A percentile compares a stretch with the other conserved stretches of the same genome.
These are phyloP conservation scores for Lactarius hatsudake DNA, from an alignment of 768 basidiomycete species.

Conservation along the genomic window DNA sequence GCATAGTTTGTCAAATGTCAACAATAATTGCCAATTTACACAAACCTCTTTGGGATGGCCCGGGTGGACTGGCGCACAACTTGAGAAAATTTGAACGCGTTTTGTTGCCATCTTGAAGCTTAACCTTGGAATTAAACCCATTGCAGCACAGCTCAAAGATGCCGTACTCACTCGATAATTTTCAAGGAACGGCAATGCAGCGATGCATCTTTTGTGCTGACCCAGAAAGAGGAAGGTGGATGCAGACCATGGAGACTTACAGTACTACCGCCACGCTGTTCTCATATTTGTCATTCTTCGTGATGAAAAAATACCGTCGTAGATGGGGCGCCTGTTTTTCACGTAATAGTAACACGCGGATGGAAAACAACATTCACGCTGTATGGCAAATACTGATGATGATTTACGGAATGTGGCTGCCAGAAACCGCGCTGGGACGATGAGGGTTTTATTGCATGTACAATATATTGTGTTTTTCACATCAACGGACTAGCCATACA, in stretches of 20 bases:
- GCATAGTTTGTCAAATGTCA: no score
- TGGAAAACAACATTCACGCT: constrained; percentile 47
- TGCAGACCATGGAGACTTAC: constrained; percentile 62
- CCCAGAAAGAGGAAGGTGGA: no score
- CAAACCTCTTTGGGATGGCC: no score
- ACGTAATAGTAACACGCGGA: constrained; percentile 43
- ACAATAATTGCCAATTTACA: no score
- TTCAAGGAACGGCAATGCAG: no score
- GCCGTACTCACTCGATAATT: no score
- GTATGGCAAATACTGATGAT: constrained; percentile 71
- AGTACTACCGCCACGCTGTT: constrained; percentile 49
- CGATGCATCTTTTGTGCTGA: no score
- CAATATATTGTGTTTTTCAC: constrained; percentile 60
- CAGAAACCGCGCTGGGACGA: constrained; percentile 28
- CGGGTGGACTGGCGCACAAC: no score
- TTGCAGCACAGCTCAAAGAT: not conserved
- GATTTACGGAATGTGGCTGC: constrained; percentile 74
- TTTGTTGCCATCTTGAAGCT: no score
- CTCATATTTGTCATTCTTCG: constrained; percentile 50
- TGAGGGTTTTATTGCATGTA: constrained; percentile 30
- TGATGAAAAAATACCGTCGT: constrained; percentile 60
- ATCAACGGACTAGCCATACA: constrained; percentile 74
- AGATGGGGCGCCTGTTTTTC: constrained; percentile 54
- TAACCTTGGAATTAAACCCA: no score
- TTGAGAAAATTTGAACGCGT: no score